Percentiles rank a stretch among this genome's conserved stretches.
These are phyloP conservation scores for Naganishia vishniacii DNA, from an alignment of 768 basidiomycete genomes.

Conservation along the genomic window DNA sequence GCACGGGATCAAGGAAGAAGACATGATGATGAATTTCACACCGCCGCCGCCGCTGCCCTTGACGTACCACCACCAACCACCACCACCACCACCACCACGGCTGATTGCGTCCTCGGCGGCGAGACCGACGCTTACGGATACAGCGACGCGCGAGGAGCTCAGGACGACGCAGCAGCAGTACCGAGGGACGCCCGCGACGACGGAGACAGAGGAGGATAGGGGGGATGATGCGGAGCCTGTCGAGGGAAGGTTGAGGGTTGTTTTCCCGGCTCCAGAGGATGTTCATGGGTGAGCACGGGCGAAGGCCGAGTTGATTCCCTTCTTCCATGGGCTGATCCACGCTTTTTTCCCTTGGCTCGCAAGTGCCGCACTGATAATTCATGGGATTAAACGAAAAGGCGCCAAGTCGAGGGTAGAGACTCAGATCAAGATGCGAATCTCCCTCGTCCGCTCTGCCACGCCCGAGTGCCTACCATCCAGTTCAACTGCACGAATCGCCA, in stretches of 20 bases:
- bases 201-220: slow-evolving; percentile 8
- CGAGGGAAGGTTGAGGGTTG: too few species aligned
- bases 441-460: slow-evolving; percentile 16
- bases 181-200: not conserved
- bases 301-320: too few species aligned
- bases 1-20: not conserved
- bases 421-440: slow-evolving; percentile 31
- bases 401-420: slow-evolving; percentile 28
- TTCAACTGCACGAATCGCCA: slow-evolving; percentile 20
- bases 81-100: too few species aligned
- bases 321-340: too few species aligned
- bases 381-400: slow-evolving; percentile 27
- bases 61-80: not conserved
- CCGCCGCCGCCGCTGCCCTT: not conserved
- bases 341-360: too few species aligned
- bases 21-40: slow-evolving; percentile 1
- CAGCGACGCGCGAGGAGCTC: too few species aligned
- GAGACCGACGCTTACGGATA: too few species aligned
- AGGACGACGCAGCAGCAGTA: too few species aligned
- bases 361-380: slow-evolving; percentile 19
- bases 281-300: slow-evolving; percentile 13
- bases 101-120: too few species aligned
- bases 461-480: too few species aligned
- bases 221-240: too few species aligned
- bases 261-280: not conserved